These are phyloP conservation scores for Pycnococcus provasolii DNA, from an alignment of 139 green algal species.

Conservation along the genomic window DNA sequence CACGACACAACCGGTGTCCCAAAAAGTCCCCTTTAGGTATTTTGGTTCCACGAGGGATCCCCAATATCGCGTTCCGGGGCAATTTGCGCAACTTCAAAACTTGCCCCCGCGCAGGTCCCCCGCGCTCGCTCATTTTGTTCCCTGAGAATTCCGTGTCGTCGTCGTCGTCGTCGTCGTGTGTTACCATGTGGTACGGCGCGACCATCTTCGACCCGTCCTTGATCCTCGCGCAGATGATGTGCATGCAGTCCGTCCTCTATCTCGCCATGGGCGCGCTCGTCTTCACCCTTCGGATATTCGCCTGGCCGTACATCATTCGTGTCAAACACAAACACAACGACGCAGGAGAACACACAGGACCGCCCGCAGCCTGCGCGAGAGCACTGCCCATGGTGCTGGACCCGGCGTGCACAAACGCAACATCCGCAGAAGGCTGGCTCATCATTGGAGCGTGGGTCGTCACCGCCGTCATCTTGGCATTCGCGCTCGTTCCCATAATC, in stretches of 20 bases:
- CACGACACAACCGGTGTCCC: too few relatives aligned
- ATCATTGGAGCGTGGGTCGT: neutral
- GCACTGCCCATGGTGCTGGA: too few relatives aligned
- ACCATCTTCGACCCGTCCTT: constrained; percentile 61
- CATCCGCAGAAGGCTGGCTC: constrained; percentile 32
- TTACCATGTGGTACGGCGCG: constrained; percentile 16
- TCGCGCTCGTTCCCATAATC: constrained; percentile 53
- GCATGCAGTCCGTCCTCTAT: constrained; percentile 71
- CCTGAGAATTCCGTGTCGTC: too few relatives aligned
- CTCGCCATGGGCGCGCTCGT: constrained; percentile 47
- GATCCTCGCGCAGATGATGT: constrained; percentile 68
- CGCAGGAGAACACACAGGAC: neutral
- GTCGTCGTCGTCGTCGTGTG: too few relatives aligned
- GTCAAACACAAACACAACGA: constrained; percentile 30
- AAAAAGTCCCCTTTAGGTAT: too few relatives aligned
- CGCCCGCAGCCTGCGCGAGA: too few relatives aligned
- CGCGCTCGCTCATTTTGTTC: too few relatives aligned
- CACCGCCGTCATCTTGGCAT: constrained; percentile 24
- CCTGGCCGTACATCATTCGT: constrained; percentile 53
- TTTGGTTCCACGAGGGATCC: too few relatives aligned
- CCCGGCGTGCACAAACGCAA: too few relatives aligned
- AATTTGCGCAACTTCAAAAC: too few relatives aligned
- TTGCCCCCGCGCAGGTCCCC: too few relatives aligned
- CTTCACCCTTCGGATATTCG: constrained; percentile 39
- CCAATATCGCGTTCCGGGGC: too few relatives aligned